Evolutionary conservation across 345 rosid species (phyloP).

Genomic region (Gossypium arboreum): DNA sequence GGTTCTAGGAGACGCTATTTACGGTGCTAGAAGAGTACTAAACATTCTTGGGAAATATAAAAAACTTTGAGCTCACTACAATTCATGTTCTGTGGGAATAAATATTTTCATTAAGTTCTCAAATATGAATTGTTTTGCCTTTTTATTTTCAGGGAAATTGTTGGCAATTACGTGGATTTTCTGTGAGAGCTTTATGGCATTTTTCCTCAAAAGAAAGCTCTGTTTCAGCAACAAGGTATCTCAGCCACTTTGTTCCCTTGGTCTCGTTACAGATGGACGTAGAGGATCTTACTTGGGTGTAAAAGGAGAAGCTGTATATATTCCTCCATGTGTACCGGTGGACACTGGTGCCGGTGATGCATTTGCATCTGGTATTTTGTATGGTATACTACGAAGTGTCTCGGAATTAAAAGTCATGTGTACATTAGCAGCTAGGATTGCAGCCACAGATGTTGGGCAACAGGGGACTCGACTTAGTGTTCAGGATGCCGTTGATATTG

Average conservation of each 20-base stretch:
- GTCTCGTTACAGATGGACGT: constrained; percentile 89
- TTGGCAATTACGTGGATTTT: constrained; percentile 73
- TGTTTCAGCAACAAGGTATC: constrained; percentile 69
- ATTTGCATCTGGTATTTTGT: constrained; percentile 82
- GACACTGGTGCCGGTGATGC: constrained; percentile 98
- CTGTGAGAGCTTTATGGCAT: constrained; percentile 72
- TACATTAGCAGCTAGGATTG: constrained; percentile 76
- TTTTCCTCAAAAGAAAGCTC: constrained; percentile 67
- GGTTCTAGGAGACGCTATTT: background rate
- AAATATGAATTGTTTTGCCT: background rate
- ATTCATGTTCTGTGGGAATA: background rate
- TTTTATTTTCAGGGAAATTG: constrained; percentile 59
- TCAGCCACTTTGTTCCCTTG: constrained; percentile 84
- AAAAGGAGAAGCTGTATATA: constrained; percentile 88
- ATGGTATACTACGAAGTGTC: constrained; percentile 65
- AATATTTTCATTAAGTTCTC: background rate
- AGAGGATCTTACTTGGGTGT: constrained; percentile 85
- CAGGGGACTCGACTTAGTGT: constrained; percentile 62
- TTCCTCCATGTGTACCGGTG: constrained; percentile 69
- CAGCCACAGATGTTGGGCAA: constrained; percentile 83
- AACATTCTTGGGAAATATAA: no score
- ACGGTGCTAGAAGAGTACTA: background rate
- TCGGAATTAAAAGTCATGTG: constrained; percentile 81
- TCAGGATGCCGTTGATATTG: constrained; percentile 62
- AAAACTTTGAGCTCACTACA: background rate